A percentile compares a stretch with the other conserved stretches of the same genome.
phyloP scores from a whole-genome alignment of 441 rosid species.

The Sinapis alba region DNA sequence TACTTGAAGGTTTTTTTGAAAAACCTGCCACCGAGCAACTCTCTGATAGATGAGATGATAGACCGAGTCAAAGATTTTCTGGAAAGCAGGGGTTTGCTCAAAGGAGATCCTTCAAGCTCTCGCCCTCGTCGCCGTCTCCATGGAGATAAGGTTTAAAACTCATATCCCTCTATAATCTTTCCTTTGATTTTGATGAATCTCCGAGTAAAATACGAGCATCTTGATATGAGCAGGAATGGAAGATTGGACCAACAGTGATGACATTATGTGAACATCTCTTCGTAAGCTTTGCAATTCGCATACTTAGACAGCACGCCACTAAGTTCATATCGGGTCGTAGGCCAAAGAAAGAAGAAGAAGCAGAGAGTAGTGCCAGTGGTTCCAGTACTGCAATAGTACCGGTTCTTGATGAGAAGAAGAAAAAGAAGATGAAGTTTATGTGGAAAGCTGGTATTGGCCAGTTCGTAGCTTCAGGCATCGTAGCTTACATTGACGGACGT shows the following conservation, averaged over 20 bases:
- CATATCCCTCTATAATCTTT: slow-evolving; percentile 27
- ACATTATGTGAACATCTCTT: slow-evolving; percentile 92
- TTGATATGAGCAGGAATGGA: slow-evolving; percentile 74
- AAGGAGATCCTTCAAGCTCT: slow-evolving; percentile 87
- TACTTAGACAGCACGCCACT: slow-evolving; percentile 63
- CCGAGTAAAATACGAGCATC: slow-evolving; percentile 2
- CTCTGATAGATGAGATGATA: slow-evolving; percentile 84
- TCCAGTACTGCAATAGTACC: slow-evolving; percentile 44
- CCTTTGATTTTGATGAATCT: background rate
- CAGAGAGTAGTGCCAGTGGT: slow-evolving; percentile 29
- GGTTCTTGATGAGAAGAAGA: slow-evolving; percentile 33
- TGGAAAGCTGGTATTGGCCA: slow-evolving; percentile 85
- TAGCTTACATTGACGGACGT: slow-evolving; percentile 92
- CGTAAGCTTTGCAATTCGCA: slow-evolving; percentile 87
- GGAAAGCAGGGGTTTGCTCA: slow-evolving; percentile 78
- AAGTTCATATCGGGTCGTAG: slow-evolving; percentile 48
- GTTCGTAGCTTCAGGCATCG: slow-evolving; percentile 75
- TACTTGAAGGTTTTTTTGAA: slow-evolving; percentile 72
- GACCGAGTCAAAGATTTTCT: slow-evolving; percentile 93
- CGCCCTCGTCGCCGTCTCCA: slow-evolving; percentile 69
- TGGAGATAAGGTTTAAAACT: slow-evolving; percentile 67
- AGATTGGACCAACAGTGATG: slow-evolving; percentile 74
- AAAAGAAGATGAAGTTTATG: slow-evolving; percentile 47
- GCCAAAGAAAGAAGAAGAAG: slow-evolving; percentile 48
- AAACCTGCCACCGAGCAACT: slow-evolving; percentile 88